Base-by-base conservation (phyloP, 306 rosid genomes). In the Acacia confusa region DNA sequence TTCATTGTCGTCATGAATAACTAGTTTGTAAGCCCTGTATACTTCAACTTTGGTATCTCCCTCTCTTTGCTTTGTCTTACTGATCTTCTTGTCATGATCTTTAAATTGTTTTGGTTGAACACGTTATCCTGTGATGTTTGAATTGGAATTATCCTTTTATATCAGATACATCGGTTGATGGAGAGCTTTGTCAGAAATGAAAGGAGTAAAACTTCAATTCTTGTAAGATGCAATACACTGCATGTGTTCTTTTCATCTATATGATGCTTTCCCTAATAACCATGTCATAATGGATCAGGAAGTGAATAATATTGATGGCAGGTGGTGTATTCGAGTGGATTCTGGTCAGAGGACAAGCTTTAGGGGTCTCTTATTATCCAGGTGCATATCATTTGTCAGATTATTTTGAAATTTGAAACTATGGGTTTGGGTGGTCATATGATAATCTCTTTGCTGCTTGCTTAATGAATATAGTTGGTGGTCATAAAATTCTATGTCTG, bases 291-390 rank as follows among this genome's bases (percentile, higher is more conserved):
- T 90, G 77, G 74, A 74, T 68, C 92, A 95, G 99, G 97, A 90
- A 90, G 90, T 89, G 86, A 88, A 89, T 77, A 88, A 86, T 24
- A 60, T 93, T 76, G 92, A 92, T 85, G 99, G 99, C 78, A 91
- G 99, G 90, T 95, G 97, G 99, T 91, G 97, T 81, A 74, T 93
- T 82, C 92, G 85, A 83, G 88, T 90, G 55, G 86, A 83, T 81
- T 86, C 87, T 70, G 86, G 86, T 72, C 91, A 86, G 73, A 84
- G 82, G 83, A 86, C 91, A 71, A 85, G 83, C 82, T 82, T 90
- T 55, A 86, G 89, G 84, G 98, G 95, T 86, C 94, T 95, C 30
- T 74, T 92, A 80, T 75, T 95, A 82, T 88, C 95, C 85, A 95
- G 99, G 99, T 95, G 79, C 82, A 80, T 83, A 64, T 78, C 79